Base-by-base conservation (phyloP, 2,329 filamentous ascomycete species). In the Lachnellula arida region DNA sequence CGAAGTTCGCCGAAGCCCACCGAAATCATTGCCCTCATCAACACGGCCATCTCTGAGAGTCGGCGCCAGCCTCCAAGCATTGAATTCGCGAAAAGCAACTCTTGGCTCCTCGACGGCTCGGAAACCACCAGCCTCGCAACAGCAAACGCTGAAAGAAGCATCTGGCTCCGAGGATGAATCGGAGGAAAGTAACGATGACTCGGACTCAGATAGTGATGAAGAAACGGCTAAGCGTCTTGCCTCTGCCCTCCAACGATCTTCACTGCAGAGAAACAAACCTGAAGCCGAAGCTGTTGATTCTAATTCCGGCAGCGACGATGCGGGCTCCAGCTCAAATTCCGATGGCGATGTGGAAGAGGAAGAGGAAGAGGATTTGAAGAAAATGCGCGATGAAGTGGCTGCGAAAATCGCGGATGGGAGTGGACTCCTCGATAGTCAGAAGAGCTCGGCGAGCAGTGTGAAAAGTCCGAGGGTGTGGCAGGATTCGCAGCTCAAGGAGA, bases 1-100 rank as follows among this genome's bases (percentile, higher is more conserved):
- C 62, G 60, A 67, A 67, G 65, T 53, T 51, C 55, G 50, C 15
- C 47, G 50, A 11, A 37, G 37, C 37, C 39, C 48, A 11, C 46
- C 56, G 7, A 49, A 49, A 22, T 51, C 51, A 11, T 42, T 17
- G 8, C 57, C 60, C 14, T 51, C 63, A 35, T 63, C 56, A 1
- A 60, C 25, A 19, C 23, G 7, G 9, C 39, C 44, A 5, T 8
- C 55, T 40, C 5, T 40, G 2, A n/a, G 15, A 19, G 6, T 34
- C 56, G 7, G 57, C 51, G 40, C 64, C 63, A 50, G 19, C 46
- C 3, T 58, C 65, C 22, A 63, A 56, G 19, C 22, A 14, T 14
- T 51, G 4, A 39, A 51, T 42, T 37, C n/a, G 19, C 32, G 19
- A 40, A 14, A 40, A 50, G n/a, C 48, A 53, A 43, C 15, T 43